A percentile compares a stretch with the other conserved stretches of the same genome.
Evolutionary conservation across 768 basidiomycete genomes (phyloP).

Genomic region (Piloderma croceum): DNA sequence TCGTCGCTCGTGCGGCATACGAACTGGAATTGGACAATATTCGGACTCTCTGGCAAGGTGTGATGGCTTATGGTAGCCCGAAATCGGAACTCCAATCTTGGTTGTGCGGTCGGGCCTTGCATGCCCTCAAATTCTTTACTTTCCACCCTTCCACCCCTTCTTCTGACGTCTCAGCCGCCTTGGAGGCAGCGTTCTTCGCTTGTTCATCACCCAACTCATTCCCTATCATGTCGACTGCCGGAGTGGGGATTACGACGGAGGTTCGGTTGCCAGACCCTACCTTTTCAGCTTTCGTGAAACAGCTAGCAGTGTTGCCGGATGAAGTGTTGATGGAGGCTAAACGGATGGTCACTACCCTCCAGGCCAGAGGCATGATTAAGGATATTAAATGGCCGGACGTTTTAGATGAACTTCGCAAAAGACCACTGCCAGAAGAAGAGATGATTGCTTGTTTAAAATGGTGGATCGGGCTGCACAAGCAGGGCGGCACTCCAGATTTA

Average conservation of each 20-base stretch:
- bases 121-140: constrained; percentile 85
- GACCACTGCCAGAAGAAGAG: constrained; percentile 68
- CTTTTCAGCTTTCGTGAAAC: constrained; percentile 70
- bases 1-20: constrained; percentile 76
- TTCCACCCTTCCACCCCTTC: constrained; percentile 88
- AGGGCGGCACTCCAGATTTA: constrained; percentile 31
- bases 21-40: constrained; percentile 71
- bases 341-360: constrained; percentile 57
- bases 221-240: constrained; percentile 70
- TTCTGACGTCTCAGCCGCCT: constrained; percentile 59
- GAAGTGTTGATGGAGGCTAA: constrained; percentile 50
- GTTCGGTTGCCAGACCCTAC: constrained; percentile 71
- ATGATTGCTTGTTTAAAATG: constrained; percentile 81
- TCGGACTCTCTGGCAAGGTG: constrained; percentile 53
- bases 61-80: constrained; percentile 26
- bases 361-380: constrained; percentile 59
- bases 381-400: constrained; percentile 81
- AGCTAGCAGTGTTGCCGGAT: constrained; percentile 68
- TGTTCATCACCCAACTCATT: constrained; percentile 49
- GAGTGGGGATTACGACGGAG: constrained; percentile 58
- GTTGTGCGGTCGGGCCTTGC: constrained; percentile 60
- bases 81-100: constrained; percentile 40
- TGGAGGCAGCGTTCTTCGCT: constrained; percentile 76
- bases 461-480: constrained; percentile 56
- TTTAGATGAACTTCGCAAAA: constrained; percentile 61